phyloP scores from a whole-genome alignment of 2,329 filamentous ascomycete species.

The Penicillium psychrosexuale region DNA sequence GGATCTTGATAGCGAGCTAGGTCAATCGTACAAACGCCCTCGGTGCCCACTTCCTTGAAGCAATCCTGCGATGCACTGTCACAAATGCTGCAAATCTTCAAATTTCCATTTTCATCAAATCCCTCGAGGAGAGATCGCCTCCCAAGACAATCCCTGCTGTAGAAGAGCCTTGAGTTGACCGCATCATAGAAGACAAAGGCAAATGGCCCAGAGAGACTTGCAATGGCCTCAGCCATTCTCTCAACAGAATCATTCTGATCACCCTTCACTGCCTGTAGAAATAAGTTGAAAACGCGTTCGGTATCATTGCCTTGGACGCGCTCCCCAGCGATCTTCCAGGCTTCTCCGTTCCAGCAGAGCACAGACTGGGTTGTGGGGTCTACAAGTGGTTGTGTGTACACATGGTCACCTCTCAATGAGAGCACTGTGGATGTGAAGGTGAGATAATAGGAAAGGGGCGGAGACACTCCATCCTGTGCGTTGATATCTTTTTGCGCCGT shows the following conservation, averaged over 20 bases:
- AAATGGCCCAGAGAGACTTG: conserved; percentile 74
- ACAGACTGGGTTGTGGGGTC: conserved; percentile 58
- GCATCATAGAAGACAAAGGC: conserved; percentile 82
- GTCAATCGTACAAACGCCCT: conserved; percentile 72
- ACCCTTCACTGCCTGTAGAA: conserved; percentile 47
- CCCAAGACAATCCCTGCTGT: conserved; percentile 82
- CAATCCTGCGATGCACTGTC: conserved; percentile 47
- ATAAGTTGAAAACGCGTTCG: conserved; percentile 60
- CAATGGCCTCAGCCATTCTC: conserved; percentile 49
- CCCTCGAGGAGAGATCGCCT: conserved; percentile 71
- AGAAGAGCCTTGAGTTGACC: conserved; percentile 63
- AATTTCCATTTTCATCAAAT: conserved; percentile 46
- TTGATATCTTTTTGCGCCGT: conserved; percentile 25
- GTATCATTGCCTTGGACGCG: conserved; percentile 73
- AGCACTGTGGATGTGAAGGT: conserved; percentile 80
- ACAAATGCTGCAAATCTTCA: conserved; percentile 70
- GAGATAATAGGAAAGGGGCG: conserved; percentile 45
- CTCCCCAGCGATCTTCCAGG: conserved; percentile 68
- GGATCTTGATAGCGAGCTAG: conserved; percentile 38
- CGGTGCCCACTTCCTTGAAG: conserved; percentile 80
- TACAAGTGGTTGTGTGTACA: conserved; percentile 71
- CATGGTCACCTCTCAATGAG: conserved; percentile 72
- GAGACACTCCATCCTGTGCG: conserved; percentile 15
- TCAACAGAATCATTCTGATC: conserved; percentile 22
- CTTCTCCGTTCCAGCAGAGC: conserved; percentile 97